Conservation (phyloP, 768 basidiomycete genomes). For the Trametes sanguinea region DNA sequence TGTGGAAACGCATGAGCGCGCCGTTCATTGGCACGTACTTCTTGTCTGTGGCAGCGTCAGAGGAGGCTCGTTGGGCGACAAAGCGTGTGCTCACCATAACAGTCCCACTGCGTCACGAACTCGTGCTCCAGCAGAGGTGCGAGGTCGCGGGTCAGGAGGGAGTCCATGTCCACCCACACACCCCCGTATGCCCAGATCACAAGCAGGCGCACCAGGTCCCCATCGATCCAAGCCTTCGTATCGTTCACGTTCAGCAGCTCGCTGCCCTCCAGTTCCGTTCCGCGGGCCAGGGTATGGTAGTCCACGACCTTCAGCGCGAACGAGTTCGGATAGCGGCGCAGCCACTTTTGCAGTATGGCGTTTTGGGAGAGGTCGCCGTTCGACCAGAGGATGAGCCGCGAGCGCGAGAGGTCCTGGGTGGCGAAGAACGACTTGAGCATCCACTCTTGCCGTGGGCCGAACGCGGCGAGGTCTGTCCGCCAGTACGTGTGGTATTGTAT, state of each 20-base stretch:
- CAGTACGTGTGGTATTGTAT: constrained; percentile 91
- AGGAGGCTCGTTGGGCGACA: constrained; percentile 20
- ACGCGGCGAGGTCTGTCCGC: constrained; percentile 84
- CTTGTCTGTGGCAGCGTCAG: constrained; percentile 53
- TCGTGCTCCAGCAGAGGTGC: constrained; percentile 89
- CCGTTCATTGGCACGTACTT: constrained; percentile 83
- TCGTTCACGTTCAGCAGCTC: constrained; percentile 63
- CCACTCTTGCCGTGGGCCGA: constrained; percentile 81
- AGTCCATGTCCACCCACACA: constrained; percentile 98
- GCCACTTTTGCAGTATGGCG: constrained; percentile 60
- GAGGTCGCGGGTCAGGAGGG: constrained; percentile 84
- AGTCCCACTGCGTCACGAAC: constrained; percentile 99
- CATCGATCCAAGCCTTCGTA: constrained; percentile 89
- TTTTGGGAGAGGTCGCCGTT: constrained; percentile 72
- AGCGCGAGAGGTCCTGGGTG: constrained; percentile 70
- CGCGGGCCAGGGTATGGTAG: constrained; percentile 62
- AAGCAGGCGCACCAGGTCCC: constrained; percentile 86
- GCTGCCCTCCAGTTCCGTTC: constrained; percentile 77
- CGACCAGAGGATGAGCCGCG: constrained; percentile 86
- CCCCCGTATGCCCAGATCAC: constrained; percentile 90
- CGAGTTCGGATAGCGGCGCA: constrained; percentile 62
- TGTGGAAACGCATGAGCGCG: constrained; percentile 90
- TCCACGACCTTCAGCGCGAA: constrained; percentile 75
- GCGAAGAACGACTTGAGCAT: constrained; percentile 94
- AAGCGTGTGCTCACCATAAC: constrained; percentile 73